These are phyloP conservation scores for Cladosporium sp. DNA, from an alignment of 2,329 filamentous ascomycete genomes.

Conservation along the genomic window DNA sequence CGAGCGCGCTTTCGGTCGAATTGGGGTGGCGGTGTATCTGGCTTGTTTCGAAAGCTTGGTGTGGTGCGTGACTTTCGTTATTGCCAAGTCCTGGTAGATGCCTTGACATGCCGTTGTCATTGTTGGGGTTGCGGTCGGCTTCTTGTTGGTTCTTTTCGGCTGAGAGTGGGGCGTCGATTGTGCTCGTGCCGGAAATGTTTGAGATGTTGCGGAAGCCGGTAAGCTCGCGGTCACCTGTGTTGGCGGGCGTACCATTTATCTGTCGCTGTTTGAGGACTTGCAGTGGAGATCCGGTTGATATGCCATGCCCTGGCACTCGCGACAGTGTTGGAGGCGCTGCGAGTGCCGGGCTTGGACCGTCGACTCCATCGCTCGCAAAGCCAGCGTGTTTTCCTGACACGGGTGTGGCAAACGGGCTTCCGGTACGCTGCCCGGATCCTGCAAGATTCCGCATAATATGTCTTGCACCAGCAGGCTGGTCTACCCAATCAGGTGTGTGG, in stretches of 20 bases:
- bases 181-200: slow-evolving; percentile 37
- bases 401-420: slow-evolving; percentile 29
- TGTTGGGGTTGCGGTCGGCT: slow-evolving; percentile 16
- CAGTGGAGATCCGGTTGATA: slow-evolving; percentile 21
- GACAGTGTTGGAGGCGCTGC: slow-evolving; percentile 4
- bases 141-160: slow-evolving; percentile 22
- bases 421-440: slow-evolving; percentile 15
- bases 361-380: slow-evolving; percentile 13
- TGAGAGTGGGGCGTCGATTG: slow-evolving; percentile 28
- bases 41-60: slow-evolving; percentile 24
- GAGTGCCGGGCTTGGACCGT: slow-evolving; percentile 3
- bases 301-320: neutral
- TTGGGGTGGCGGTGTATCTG: slow-evolving; percentile 22
- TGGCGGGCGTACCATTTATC: slow-evolving; percentile 18
- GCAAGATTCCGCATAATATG: slow-evolving; percentile 26
- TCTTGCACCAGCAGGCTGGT: slow-evolving; percentile 20
- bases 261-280: slow-evolving; percentile 24
- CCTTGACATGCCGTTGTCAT: slow-evolving; percentile 10
- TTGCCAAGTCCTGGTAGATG: neutral
- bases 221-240: slow-evolving; percentile 28
- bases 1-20: slow-evolving; percentile 14
- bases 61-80: slow-evolving; percentile 21
- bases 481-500: slow-evolving; percentile 32
- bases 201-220: slow-evolving; percentile 10
- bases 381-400: slow-evolving; percentile 21